Evolutionary conservation across 768 basidiomycete species (phyloP).

Genomic region (Mycena floridula): DNA sequence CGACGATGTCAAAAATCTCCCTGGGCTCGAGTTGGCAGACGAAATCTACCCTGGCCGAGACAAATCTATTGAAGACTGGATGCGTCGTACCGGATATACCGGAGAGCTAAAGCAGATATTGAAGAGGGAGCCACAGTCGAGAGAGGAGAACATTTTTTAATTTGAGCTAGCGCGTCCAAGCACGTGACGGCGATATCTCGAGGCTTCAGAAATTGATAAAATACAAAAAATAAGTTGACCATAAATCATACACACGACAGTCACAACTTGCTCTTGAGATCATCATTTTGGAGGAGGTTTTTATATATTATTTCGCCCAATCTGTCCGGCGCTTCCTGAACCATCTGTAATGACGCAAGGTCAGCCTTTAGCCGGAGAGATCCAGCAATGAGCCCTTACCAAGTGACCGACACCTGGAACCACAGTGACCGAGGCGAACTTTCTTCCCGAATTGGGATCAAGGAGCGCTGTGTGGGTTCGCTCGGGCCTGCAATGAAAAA

Average conservation of each 20-base stretch:
- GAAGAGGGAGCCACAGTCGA: no score
- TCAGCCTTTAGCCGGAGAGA: slow-evolving; percentile 1
- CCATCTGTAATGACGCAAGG: slow-evolving; percentile 2
- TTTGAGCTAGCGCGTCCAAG: no score
- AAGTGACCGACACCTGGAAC: slow-evolving; percentile 22
- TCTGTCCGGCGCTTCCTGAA: slow-evolving; percentile 15
- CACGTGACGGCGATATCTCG: no score
- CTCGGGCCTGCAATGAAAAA: slow-evolving; percentile 20
- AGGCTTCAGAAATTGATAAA: no score
- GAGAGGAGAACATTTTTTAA: no score
- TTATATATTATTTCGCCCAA: slow-evolving; percentile 19
- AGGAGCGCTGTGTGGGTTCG: slow-evolving; percentile 29
- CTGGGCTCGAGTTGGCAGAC: not conserved
- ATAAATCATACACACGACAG: no score
- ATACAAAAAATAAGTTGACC: no score
- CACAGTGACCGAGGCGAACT: slow-evolving; percentile 25
- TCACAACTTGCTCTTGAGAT: slow-evolving; percentile 12
- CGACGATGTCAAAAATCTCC: not conserved
- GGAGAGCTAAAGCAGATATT: no score
- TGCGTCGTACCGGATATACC: not conserved
- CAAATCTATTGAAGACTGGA: not conserved
- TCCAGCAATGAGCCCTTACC: slow-evolving; percentile 12
- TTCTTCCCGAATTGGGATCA: slow-evolving; percentile 26
- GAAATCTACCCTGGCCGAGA: not conserved
- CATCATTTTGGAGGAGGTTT: slow-evolving; percentile 10